phyloP scores from a whole-genome alignment of 192 early-diverging fungal genomes.

The Rhizophagus prolifer region DNA sequence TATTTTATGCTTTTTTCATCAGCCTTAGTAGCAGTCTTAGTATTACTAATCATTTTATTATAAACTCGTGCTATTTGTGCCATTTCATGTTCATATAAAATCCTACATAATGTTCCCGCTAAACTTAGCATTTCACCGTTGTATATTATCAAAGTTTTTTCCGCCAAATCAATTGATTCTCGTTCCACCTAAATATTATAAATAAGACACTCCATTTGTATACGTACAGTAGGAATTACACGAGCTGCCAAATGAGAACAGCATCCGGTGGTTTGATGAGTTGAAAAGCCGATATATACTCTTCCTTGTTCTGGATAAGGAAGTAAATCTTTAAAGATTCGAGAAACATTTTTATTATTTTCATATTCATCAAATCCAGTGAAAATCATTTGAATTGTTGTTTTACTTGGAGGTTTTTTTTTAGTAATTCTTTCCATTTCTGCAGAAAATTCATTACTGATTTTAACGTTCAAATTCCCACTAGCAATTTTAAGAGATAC shows the following conservation, averaged over 20 bases:
- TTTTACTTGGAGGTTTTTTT: conserved; percentile 74
- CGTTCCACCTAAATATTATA: conserved; percentile 58
- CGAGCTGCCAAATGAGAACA: conserved; percentile 75
- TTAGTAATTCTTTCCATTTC: conserved; percentile 91
- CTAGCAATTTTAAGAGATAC: conserved; percentile 71
- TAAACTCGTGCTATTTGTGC: conserved; percentile 56
- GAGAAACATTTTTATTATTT: background rate
- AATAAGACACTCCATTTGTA: background rate
- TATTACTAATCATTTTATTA: conserved; percentile 9
- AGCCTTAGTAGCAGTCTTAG: background rate
- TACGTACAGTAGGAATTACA: conserved; percentile 77
- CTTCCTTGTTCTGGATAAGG: conserved; percentile 75
- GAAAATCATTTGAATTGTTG: conserved; percentile 71
- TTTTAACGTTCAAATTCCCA: conserved; percentile 57
- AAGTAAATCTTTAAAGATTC: conserved; percentile 76
- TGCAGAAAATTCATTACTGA: conserved; percentile 53
- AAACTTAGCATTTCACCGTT: conserved; percentile 77
- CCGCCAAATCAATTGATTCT: conserved; percentile 88
- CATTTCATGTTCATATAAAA: conserved; percentile 80
- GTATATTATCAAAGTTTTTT: conserved; percentile 75
- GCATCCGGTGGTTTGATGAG: conserved; percentile 88
- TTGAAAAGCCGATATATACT: conserved; percentile 89
- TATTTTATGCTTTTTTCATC: background rate
- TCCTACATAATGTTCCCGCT: conserved; percentile 68
- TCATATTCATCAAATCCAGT: conserved; percentile 76